phyloP scores from a whole-genome alignment of 371 early-diverging fungal genomes.

The Rhizopus delemar region DNA sequence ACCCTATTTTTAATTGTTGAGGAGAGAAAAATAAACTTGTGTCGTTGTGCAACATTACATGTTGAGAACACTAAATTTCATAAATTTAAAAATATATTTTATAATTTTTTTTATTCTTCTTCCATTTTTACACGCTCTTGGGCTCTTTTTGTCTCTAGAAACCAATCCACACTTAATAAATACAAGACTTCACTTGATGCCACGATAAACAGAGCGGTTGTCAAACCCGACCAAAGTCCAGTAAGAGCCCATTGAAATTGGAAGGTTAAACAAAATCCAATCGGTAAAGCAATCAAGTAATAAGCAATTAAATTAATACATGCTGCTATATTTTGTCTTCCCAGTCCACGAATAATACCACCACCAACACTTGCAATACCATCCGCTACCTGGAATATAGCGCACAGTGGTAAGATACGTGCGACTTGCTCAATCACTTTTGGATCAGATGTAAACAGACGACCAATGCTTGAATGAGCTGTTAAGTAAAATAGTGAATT shows the following conservation, averaged over 20 bases:
- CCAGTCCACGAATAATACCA: slow-evolving; percentile 74
- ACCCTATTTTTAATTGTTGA: too few relatives aligned
- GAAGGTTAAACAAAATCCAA: slow-evolving; percentile 67
- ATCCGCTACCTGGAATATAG: slow-evolving; percentile 81
- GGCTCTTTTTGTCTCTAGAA: slow-evolving; percentile 44
- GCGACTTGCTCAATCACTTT: slow-evolving; percentile 72
- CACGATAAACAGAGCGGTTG: slow-evolving; percentile 56
- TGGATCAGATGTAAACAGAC: slow-evolving; percentile 69
- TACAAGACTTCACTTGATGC: slow-evolving; percentile 45
- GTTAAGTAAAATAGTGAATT: slow-evolving; percentile 40
- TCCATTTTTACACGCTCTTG: slow-evolving; percentile 12
- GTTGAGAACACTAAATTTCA: background rate
- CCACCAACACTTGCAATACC: slow-evolving; percentile 67
- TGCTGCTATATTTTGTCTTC: slow-evolving; percentile 72
- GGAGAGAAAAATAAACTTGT: too few relatives aligned
- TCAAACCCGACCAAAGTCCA: slow-evolving; percentile 72
- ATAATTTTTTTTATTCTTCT: slow-evolving; percentile 1
- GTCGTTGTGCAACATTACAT: background rate
- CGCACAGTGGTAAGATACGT: slow-evolving; percentile 72
- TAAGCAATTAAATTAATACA: slow-evolving; percentile 68
- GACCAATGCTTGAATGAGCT: slow-evolving; percentile 55
- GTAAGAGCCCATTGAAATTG: slow-evolving; percentile 52
- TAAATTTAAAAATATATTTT: too few relatives aligned
- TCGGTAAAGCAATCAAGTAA: slow-evolving; percentile 70
- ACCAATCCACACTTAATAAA: slow-evolving; percentile 51